Conservation (phyloP, 2,329 filamentous ascomycete genomes). For the Penicillium sp. region DNA sequence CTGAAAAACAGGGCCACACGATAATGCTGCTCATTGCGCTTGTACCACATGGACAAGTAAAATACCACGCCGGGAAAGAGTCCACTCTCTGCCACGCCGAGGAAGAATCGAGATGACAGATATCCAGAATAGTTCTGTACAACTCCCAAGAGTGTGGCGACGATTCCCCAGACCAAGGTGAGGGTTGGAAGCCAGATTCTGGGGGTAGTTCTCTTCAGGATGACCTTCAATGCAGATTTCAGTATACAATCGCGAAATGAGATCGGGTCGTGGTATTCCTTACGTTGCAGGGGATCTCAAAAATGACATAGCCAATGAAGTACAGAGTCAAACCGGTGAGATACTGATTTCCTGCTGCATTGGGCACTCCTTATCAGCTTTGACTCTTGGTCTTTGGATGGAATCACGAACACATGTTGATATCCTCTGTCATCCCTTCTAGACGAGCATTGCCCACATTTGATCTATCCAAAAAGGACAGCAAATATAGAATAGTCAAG, state of each 20-base stretch:
- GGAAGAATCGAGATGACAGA: conserved; percentile 48
- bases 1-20: conserved; percentile 54
- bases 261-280: not conserved
- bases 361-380: conserved; percentile 11
- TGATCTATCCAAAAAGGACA: conserved; percentile 4
- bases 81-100: conserved; percentile 52
- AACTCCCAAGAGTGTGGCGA: conserved; percentile 50
- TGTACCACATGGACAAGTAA: conserved; percentile 62
- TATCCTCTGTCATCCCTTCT: conserved; percentile 26
- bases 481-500: conserved; percentile 32
- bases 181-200: conserved; percentile 41
- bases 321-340: conserved; percentile 40
- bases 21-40: conserved; percentile 24
- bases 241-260: not conserved
- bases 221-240: conserved; percentile 12
- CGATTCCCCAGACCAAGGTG: conserved; percentile 49
- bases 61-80: conserved; percentile 55
- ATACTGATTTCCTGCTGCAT: conserved; percentile 36
- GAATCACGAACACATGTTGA: conserved; percentile 36
- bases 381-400: not conserved
- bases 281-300: conserved; percentile 43
- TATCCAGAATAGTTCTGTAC: conserved; percentile 49
- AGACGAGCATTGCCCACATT: conserved; percentile 9
- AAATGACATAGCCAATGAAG: conserved; percentile 40
- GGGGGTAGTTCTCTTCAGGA: conserved; percentile 40